These are phyloP conservation scores for Blastomyces emzantsi DNA, from an alignment of 2,329 filamentous ascomycete species.

Conservation along the genomic window DNA sequence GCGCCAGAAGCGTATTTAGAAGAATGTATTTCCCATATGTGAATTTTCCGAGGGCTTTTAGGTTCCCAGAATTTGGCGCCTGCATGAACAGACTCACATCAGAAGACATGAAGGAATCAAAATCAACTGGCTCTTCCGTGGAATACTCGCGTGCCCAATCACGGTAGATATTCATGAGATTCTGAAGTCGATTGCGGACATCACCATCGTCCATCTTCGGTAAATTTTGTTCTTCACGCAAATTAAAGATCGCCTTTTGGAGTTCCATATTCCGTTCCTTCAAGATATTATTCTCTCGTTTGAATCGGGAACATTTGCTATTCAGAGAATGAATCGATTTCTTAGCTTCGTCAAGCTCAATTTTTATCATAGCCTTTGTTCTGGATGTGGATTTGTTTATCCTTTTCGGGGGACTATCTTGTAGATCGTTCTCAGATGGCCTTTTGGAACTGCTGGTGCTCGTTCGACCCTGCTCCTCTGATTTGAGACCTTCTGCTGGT, in stretches of 20 bases:
- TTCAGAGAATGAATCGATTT: background rate
- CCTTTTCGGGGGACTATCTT: background rate
- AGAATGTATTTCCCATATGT: background rate
- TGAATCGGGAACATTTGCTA: background rate
- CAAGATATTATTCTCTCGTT: background rate
- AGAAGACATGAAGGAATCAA: background rate
- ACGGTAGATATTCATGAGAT: background rate
- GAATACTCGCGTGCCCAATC: slow-evolving; percentile 3
- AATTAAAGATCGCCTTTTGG: background rate
- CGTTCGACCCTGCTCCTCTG: background rate
- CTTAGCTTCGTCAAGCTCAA: background rate
- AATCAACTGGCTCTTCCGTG: background rate
- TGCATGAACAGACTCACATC: background rate
- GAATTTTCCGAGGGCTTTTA: background rate
- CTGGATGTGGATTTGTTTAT: background rate
- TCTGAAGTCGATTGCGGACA: background rate
- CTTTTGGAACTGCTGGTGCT: background rate
- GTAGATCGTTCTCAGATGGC: background rate
- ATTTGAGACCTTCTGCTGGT: background rate
- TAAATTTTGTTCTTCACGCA: background rate
- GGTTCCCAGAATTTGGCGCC: background rate
- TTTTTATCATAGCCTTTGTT: background rate
- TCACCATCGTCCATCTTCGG: background rate
- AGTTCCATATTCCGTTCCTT: background rate
- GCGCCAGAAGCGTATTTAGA: background rate